phyloP scores from a whole-genome alignment of 495 filamentous ascomycete species.

The Talaromyces proteolyticus region DNA sequence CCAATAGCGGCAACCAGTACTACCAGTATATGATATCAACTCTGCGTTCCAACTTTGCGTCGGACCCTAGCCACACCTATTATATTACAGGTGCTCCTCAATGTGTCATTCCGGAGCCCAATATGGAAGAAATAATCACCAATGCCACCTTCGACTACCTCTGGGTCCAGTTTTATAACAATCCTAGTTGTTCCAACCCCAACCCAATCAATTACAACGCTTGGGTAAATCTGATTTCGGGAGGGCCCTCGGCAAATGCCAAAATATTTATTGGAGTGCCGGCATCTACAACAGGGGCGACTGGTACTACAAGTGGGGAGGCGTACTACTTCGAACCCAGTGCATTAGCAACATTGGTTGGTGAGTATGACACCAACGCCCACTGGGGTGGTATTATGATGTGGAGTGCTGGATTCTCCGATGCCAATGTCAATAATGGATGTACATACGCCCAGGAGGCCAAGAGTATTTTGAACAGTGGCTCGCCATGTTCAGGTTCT shows the following conservation, averaged over 20 bases:
- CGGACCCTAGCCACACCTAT: conserved; percentile 38
- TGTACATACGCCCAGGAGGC: conserved; percentile 38
- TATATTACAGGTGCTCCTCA: conserved; percentile 54
- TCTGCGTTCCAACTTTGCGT: conserved; percentile 41
- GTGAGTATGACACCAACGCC: conserved; percentile 19
- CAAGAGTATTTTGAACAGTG: conserved; percentile 19
- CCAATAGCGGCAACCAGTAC: conserved; percentile 19
- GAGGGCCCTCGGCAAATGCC: conserved; percentile 28
- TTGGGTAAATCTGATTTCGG: conserved; percentile 38
- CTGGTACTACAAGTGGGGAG: conserved; percentile 27
- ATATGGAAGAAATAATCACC: conserved; percentile 36
- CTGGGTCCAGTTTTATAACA: conserved; percentile 45
- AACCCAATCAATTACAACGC: conserved; percentile 29
- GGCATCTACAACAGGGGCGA: conserved; percentile 31
- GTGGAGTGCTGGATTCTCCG: conserved; percentile 45
- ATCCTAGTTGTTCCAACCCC: conserved; percentile 22
- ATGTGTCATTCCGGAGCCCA: conserved; percentile 47
- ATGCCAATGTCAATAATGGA: conserved; percentile 31
- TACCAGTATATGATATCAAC: conserved; percentile 38
- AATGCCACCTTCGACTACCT: conserved; percentile 29
- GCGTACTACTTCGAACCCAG: conserved; percentile 37
- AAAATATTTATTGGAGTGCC: conserved; percentile 46
- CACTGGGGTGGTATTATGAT: conserved; percentile 51
- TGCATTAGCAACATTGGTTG: conserved; percentile 27
- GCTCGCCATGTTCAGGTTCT: conserved; percentile 3